Evolutionary conservation across 495 filamentous ascomycete species (phyloP), one percentile per base, ranked within the genome.

Genomic region (Penicillium macrosclerotiorum): DNA sequence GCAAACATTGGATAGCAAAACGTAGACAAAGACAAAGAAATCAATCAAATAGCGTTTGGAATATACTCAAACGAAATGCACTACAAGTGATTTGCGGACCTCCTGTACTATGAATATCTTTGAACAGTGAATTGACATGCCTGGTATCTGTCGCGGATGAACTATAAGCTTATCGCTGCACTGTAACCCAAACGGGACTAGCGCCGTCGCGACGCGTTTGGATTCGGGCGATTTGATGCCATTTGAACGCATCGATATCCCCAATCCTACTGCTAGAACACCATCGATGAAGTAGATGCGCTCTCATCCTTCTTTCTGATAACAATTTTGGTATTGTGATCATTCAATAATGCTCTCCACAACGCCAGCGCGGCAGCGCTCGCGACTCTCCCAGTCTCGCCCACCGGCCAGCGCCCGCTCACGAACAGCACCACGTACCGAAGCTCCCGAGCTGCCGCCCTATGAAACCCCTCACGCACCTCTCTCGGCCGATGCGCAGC

Each of bases 381-480:
- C 49, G 30, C 33, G 40, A 17, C 29, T 49, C 17, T 48, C 58
- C n/a, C 53, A 47, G 19, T 45, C 44, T n/a, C 32, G 51, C 27
- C 42, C 55, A 6, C 49, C 53, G 18, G 41, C 54, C 33, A 51
- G 38, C 40, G 39, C 49, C 12, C 45, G 36, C 36, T 17, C 25
- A 19, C 47, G 13, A 47, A 11, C 16, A 13, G 42, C 20, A 22
- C 7, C 53, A 13, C 11, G 7, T 32, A 8, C 40, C 35, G 30
- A 51, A 19, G n/a, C n/a, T 20, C 57, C 64, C 9, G 57, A 67
- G 0, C 63, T 85, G 7, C 84, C 83, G 3, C 55, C 68, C 6
- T 88, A 89, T 61, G 72, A 87, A 51, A 57, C 76, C 1, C 81
- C 76, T 9, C 53, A 70, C 13, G 74, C 67, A 24, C 74, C 82